A percentile compares a stretch with the other conserved stretches of the same genome.
Conservation (phyloP, 2,329 filamentous ascomycete species). For the Colletotrichum orbiculare region DNA sequence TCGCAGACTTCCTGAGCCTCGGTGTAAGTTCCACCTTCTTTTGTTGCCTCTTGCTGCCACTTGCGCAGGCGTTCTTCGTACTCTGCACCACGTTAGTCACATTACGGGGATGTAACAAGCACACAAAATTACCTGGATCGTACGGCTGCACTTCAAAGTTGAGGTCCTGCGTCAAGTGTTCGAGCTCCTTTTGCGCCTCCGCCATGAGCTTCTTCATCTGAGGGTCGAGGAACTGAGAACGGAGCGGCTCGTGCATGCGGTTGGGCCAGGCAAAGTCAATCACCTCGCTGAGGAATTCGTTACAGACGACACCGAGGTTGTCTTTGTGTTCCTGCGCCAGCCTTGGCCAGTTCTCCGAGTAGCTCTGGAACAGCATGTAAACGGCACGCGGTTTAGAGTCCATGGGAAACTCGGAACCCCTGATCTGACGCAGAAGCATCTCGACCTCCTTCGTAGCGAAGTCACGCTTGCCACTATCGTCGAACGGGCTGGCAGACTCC, state of each 20-base stretch:
- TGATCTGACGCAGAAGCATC: conserved; percentile 60
- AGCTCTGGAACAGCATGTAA: conserved; percentile 65
- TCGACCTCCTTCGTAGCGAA: conserved; percentile 62
- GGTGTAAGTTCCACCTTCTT: conserved; percentile 58
- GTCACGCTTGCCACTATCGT: conserved; percentile 56
- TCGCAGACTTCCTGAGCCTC: conserved; percentile 65
- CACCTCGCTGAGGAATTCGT: conserved; percentile 63
- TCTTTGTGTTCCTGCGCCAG: conserved; percentile 65
- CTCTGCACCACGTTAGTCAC: conserved; percentile 41
- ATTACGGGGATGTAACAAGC: too few relatives aligned
- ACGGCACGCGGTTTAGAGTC: conserved; percentile 64
- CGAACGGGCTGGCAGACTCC: conserved; percentile 41
- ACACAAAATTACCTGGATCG: conserved; percentile 47
- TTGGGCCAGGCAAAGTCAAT: conserved; percentile 62
- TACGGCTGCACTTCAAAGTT: conserved; percentile 64
- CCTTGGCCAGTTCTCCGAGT: conserved; percentile 63
- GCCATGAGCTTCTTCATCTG: conserved; percentile 60
- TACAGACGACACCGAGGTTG: conserved; percentile 64
- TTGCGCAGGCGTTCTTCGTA: conserved; percentile 61
- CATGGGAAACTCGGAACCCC: conserved; percentile 63
- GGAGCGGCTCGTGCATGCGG: conserved; percentile 62
- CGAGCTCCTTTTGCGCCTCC: conserved; percentile 58
- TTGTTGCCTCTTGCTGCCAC: conserved; percentile 56
- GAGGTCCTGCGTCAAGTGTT: conserved; percentile 60
- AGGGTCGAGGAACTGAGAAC: conserved; percentile 59